Conservation (phyloP, 768 basidiomycete species). For the Mycena crocata region DNA sequence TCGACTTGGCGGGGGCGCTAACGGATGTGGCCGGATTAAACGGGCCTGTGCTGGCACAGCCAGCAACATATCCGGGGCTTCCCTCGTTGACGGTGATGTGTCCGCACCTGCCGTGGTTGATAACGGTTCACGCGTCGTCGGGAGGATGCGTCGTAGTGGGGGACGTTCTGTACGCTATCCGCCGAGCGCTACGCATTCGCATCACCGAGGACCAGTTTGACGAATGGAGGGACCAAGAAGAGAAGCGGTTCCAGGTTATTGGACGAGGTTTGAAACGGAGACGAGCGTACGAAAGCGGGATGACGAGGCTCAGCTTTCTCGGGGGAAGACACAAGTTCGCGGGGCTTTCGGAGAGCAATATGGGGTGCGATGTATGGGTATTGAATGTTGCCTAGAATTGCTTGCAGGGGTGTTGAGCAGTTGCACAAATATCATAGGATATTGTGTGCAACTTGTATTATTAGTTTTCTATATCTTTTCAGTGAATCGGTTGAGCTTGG, state of each 20-base stretch:
- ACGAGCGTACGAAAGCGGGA: neutral
- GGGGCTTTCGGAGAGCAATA: constrained; percentile 7
- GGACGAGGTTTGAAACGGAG: neutral
- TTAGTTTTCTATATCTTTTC: no score
- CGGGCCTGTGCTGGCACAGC: neutral
- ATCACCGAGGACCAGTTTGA: constrained; percentile 8
- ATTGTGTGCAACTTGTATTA: no score
- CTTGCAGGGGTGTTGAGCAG: no score
- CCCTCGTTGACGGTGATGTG: constrained; percentile 29
- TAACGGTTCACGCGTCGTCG: constrained; percentile 29
- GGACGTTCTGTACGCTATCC: constrained; percentile 8
- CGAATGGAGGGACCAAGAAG: constrained; percentile 7
- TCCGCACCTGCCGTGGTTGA: constrained; percentile 19
- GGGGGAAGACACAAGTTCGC: constrained; percentile 16
- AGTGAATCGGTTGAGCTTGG: no score
- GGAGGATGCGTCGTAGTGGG: constrained; percentile 7
- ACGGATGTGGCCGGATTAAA: neutral
- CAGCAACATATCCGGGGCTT: constrained; percentile 23
- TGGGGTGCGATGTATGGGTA: constrained; percentile 24
- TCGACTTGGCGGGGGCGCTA: neutral
- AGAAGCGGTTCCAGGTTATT: neutral
- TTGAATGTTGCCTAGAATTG: neutral
- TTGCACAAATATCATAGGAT: no score
- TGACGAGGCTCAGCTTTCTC: constrained; percentile 19
- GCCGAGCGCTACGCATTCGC: neutral